A percentile compares a stretch with the other conserved stretches of the same genome.
These are phyloP conservation scores for Geotrichum aggregatum DNA, from an alignment of 1,139 yeast species.

Conservation along the genomic window DNA sequence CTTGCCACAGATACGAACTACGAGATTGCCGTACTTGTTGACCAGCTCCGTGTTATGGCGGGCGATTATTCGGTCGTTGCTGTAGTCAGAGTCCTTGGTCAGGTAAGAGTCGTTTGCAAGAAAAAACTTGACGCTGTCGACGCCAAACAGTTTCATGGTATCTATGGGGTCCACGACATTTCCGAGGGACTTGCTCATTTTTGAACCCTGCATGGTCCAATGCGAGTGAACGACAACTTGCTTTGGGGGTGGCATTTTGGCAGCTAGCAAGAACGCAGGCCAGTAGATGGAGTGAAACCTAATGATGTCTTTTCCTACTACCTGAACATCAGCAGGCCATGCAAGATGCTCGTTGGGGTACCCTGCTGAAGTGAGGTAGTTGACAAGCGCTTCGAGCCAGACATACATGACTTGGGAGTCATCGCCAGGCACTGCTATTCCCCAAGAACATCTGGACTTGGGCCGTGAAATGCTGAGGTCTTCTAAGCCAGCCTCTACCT, in stretches of 20 bases:
- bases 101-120: constrained; percentile 72
- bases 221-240: constrained; percentile 87
- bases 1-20: constrained; percentile 67
- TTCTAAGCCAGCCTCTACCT: constrained; percentile 49
- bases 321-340: constrained; percentile 69
- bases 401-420: constrained; percentile 77
- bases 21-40: constrained; percentile 78
- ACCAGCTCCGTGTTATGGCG: constrained; percentile 59
- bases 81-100: constrained; percentile 74
- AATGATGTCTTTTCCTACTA: constrained; percentile 83
- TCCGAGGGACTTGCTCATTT: constrained; percentile 91
- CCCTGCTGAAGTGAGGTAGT: constrained; percentile 74
- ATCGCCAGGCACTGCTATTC: constrained; percentile 83
- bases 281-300: constrained; percentile 86
- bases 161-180: constrained; percentile 91
- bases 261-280: constrained; percentile 91
- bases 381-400: constrained; percentile 94
- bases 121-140: constrained; percentile 72
- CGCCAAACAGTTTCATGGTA: constrained; percentile 52
- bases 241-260: constrained; percentile 62
- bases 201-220: constrained; percentile 85
- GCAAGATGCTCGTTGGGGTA: constrained; percentile 45
- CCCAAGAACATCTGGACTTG: constrained; percentile 74
- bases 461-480: constrained; percentile 90
- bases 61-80: constrained; percentile 54